These are phyloP conservation scores for Elaphomyces granulatus DNA, from an alignment of 495 filamentous ascomycete genomes.

Conservation along the genomic window DNA sequence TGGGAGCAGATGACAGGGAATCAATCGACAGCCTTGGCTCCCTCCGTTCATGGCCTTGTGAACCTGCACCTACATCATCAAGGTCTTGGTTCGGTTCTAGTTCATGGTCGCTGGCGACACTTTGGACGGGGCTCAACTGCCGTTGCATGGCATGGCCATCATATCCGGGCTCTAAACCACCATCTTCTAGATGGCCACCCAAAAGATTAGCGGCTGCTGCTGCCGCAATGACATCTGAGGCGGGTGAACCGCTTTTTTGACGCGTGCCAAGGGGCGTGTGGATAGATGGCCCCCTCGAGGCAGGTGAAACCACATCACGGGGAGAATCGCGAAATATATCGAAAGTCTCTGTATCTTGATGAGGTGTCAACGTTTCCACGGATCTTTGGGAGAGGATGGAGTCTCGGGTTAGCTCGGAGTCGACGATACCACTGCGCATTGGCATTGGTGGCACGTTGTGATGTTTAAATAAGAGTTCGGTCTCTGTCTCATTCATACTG, in stretches of 20 bases:
- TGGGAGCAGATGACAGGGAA: constrained; percentile 39
- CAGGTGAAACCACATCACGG: constrained; percentile 36
- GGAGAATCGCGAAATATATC: constrained; percentile 43
- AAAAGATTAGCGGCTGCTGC: constrained; percentile 33
- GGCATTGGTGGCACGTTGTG: constrained; percentile 66
- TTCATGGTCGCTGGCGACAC: constrained; percentile 58
- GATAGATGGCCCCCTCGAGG: constrained; percentile 38
- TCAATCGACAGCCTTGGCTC: constrained; percentile 35
- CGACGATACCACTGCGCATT: constrained; percentile 66
- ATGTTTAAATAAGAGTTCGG: constrained; percentile 45
- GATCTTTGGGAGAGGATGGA: constrained; percentile 79
- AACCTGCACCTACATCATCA: constrained; percentile 9
- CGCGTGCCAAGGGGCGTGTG: constrained; percentile 37
- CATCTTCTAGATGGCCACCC: constrained; percentile 24
- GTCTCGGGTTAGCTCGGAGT: constrained; percentile 74
- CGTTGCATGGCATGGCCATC: constrained; percentile 44
- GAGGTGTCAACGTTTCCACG: constrained; percentile 37
- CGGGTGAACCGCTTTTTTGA: constrained; percentile 40
- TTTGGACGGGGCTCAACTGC: constrained; percentile 73
- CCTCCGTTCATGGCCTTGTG: constrained; percentile 14
- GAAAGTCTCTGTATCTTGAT: constrained; percentile 26
- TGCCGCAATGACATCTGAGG: constrained; percentile 31
- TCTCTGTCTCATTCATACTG: constrained; percentile 44
- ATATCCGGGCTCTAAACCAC: constrained; percentile 24
- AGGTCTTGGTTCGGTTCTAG: constrained; percentile 7